A percentile compares a stretch with the other conserved stretches of the same genome.
Conservation (phyloP, 495 filamentous ascomycete species). For the Xylaria curta region DNA sequence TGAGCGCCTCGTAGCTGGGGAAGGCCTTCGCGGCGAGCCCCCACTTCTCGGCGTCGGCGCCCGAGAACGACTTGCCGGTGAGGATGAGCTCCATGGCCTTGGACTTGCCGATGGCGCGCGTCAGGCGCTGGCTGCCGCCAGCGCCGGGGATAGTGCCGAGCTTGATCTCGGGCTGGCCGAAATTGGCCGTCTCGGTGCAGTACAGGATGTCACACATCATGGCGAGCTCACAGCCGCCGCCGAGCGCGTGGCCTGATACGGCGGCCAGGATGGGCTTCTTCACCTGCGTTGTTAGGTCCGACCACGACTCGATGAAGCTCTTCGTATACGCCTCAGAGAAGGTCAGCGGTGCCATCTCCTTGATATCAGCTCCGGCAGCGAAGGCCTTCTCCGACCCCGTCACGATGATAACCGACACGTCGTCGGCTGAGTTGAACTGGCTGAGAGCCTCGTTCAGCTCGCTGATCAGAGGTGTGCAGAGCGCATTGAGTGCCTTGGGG, state of each 20-base stretch:
- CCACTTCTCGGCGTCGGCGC: conserved; percentile 85
- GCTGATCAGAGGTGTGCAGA: conserved; percentile 82
- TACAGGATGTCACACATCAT: conserved; percentile 97
- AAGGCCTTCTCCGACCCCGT: conserved; percentile 90
- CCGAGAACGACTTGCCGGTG: conserved; percentile 82
- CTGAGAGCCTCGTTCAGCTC: conserved; percentile 87
- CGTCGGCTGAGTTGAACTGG: conserved; percentile 71
- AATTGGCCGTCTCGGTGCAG: conserved; percentile 80
- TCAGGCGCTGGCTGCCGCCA: conserved; percentile 89
- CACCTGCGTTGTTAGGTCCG: conserved; percentile 74
- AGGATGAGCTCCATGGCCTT: conserved; percentile 94
- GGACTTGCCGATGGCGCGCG: conserved; percentile 83
- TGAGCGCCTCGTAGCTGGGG: conserved; percentile 78
- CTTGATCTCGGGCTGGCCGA: conserved; percentile 97
- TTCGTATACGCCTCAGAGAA: conserved; percentile 83
- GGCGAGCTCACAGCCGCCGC: conserved; percentile 96
- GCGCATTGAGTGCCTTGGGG: conserved; percentile 92
- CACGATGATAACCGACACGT: conserved; percentile 78
- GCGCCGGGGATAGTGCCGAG: conserved; percentile 91
- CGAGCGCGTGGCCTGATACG: conserved; percentile 91
- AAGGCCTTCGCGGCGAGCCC: conserved; percentile 86
- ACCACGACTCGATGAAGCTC: conserved; percentile 96
- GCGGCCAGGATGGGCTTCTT: conserved; percentile 94
- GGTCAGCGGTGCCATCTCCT: conserved; percentile 92
- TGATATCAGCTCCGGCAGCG: conserved; percentile 97